Evolutionary conservation across 2,329 filamentous ascomycete species (phyloP), one percentile per base, ranked within the genome.

Genomic region (Phaeosphaeriaceae sp.): DNA sequence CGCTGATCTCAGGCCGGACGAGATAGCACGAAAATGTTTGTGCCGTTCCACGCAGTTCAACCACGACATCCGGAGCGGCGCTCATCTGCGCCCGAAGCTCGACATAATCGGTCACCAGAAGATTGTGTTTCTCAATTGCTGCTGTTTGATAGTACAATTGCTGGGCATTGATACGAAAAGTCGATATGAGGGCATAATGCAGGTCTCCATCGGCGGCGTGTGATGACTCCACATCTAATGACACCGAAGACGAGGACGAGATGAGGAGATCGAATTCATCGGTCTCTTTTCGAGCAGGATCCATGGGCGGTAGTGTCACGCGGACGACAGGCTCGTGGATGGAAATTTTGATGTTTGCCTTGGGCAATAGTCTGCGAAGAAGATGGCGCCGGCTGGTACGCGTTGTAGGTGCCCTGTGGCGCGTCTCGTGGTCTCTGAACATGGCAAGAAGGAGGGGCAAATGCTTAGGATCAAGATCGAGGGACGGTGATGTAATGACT

Each of bases 251-350:
- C 11, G 97, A 92, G 1, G 93, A 95, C 1, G 93, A 97, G 49
- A 99, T 97, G 47, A 99, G 91, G 28, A 99, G 85, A 73, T 99
- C 95, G 67, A 95, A 98, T 65, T 98, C 94, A 60, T 93, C 92
- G 0, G 88, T 84, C 24, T 89, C 86, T 43, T 78, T 78, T 53
- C 80, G 78, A 3, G 75, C 74, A 5, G 82, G 77, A 60, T 90
- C 87, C 62, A 95, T 87, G 0, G 94, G 89, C 5, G 94, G 94
- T 4, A 99, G 82, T 8, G 94, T 89, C 64, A 99, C 94, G 67
- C 96, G 89, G 63, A 98, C 77, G 17, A 99, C 96, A 1, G 95
- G 95, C 75, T 99, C 95, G 72, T 99, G 95, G 79, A 99, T 91
- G 0, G 95, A 97, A 43, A 98, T 89, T 73, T 98, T 99, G 77